phyloP scores from a whole-genome alignment of 1,139 yeast genomes.

The Protomyces inundatus region DNA sequence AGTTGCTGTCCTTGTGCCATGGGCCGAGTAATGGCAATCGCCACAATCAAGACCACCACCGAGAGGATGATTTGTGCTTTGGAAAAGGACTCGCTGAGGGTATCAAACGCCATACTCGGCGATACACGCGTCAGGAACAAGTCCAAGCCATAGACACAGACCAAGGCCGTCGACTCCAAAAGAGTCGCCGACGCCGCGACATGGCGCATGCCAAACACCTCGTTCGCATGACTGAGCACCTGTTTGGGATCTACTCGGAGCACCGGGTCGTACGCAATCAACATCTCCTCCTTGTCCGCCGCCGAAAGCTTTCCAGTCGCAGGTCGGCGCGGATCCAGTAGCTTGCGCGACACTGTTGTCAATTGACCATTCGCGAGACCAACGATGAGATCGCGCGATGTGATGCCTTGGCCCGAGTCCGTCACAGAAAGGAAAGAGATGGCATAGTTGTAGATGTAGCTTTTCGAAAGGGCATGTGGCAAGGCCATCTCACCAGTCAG shows the following conservation, averaged over 20 bases:
- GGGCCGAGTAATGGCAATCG: constrained; percentile 52
- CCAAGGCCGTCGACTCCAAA: constrained; percentile 73
- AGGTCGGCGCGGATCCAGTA: constrained; percentile 41
- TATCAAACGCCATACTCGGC: constrained; percentile 82
- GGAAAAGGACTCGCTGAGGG: constrained; percentile 62
- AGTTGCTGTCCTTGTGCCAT: constrained; percentile 42
- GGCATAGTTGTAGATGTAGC: constrained; percentile 59
- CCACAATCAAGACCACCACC: constrained; percentile 49
- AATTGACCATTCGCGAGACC: constrained; percentile 55
- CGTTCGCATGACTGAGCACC: constrained; percentile 43
- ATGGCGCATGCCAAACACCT: constrained; percentile 34
- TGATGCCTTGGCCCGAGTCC: constrained; percentile 65
- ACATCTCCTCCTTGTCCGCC: constrained; percentile 58
- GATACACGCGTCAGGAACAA: constrained; percentile 69
- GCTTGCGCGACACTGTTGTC: constrained; percentile 58
- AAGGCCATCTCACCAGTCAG: constrained; percentile 36
- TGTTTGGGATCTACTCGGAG: constrained; percentile 47
- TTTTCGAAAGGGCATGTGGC: constrained; percentile 50
- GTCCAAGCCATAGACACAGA: constrained; percentile 62
- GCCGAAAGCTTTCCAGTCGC: constrained; percentile 51
- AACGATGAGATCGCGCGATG: constrained; percentile 62
- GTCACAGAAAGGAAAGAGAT: constrained; percentile 54
- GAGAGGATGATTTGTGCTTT: constrained; percentile 60
- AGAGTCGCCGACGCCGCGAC: constrained; percentile 57
- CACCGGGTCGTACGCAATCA: constrained; percentile 59